phyloP scores from a whole-genome alignment of 1,139 yeast species.

The Tardiomyces blankii region DNA sequence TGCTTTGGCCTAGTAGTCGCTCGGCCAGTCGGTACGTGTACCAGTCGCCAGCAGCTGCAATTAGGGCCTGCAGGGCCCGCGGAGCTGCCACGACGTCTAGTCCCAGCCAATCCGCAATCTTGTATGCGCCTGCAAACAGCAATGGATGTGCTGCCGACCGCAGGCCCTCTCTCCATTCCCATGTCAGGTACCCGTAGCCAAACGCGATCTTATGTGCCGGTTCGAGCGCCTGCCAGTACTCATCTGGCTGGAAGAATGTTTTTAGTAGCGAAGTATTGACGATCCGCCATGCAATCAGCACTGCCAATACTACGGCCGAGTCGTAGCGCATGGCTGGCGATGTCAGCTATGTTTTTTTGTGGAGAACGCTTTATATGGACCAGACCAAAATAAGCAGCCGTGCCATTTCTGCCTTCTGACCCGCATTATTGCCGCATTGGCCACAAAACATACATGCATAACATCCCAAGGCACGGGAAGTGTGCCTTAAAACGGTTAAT shows the following conservation, averaged over 20 bases:
- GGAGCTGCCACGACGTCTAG: conserved; percentile 36
- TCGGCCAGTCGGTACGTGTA: conserved; percentile 40
- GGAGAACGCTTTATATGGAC: too few species aligned
- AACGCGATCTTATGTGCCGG: conserved; percentile 73
- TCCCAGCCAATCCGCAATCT: conserved; percentile 14
- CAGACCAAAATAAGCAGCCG: too few species aligned
- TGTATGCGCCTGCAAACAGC: conserved; percentile 41
- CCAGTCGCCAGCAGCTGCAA: conserved; percentile 67
- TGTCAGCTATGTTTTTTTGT: too few species aligned
- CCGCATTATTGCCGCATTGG: too few species aligned
- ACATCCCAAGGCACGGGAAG: too few species aligned
- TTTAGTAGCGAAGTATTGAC: conserved; percentile 50
- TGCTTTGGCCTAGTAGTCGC: conserved; percentile 16
- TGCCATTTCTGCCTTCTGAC: too few species aligned
- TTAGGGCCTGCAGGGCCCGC: conserved; percentile 51
- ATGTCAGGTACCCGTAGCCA: conserved; percentile 77
- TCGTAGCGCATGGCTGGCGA: too few species aligned
- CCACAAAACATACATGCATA: too few species aligned
- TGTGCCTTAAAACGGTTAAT: too few species aligned
- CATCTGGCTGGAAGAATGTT: conserved; percentile 95
- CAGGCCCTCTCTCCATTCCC: conserved; percentile 84
- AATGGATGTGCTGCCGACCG: conserved; percentile 77
- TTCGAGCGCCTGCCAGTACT: conserved; percentile 84
- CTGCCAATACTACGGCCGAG: conserved; percentile 4
- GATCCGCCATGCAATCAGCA: conserved; percentile 33